Evolutionary conservation across 768 basidiomycete species (phyloP).

Genomic region (Lactarius pseudohatsudake): DNA sequence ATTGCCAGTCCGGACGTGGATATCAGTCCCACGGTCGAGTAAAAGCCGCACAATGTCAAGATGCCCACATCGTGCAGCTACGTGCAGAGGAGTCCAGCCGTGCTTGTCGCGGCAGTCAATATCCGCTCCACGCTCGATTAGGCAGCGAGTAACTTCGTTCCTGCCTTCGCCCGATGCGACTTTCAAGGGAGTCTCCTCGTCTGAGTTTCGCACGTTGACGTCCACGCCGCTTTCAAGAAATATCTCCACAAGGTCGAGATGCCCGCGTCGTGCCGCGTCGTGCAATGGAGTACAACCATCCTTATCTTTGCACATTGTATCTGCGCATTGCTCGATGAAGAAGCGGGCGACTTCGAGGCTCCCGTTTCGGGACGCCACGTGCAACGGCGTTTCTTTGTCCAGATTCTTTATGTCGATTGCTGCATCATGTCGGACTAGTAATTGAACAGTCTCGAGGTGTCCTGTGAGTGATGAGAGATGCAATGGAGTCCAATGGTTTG

Average conservation of each 20-base stretch:
- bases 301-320: neutral
- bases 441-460: neutral
- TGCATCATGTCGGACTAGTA: neutral
- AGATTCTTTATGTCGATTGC: neutral
- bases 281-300: neutral
- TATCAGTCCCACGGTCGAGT: neutral
- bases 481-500: neutral
- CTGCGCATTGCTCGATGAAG: neutral
- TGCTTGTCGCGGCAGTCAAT: no score
- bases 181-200: neutral
- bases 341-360: neutral
- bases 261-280: neutral
- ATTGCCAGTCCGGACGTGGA: neutral
- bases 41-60: neutral
- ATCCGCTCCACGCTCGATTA: neutral
- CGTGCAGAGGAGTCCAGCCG: neutral
- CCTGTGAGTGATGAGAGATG: neutral
- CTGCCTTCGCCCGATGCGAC: neutral
- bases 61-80: neutral
- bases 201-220: neutral
- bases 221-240: neutral
- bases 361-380: neutral
- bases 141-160: neutral
- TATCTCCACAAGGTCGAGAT: neutral
- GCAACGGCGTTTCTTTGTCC: neutral